A percentile compares a stretch with the other conserved stretches of the same genome.
These are phyloP conservation scores for Phymatotrichopsis omnivora DNA, from an alignment of 2,329 filamentous ascomycete species.

Conservation along the genomic window DNA sequence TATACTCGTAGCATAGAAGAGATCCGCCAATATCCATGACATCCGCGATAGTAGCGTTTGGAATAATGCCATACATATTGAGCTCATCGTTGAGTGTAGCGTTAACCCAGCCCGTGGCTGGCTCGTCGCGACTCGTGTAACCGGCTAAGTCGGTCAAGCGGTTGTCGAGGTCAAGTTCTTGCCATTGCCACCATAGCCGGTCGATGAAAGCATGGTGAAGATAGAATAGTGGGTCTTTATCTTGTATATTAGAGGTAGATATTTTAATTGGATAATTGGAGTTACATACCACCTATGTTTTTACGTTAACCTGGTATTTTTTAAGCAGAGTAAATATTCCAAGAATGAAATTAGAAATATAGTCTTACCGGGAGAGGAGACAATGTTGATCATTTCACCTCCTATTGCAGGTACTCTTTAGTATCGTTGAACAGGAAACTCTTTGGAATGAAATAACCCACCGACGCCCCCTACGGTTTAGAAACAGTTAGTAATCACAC, in stretches of 20 bases:
- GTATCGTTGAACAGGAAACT: too few relatives aligned
- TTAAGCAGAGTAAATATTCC: too few relatives aligned
- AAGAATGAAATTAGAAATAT: too few relatives aligned
- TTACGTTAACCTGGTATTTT: too few relatives aligned
- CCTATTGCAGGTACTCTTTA: too few relatives aligned
- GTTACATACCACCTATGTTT: too few relatives aligned
- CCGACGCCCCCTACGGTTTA: too few relatives aligned
- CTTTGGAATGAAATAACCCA: too few relatives aligned
- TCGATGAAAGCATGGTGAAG: slow-evolving; percentile 33
- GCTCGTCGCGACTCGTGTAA: slow-evolving; percentile 9
- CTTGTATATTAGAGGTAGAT: too few relatives aligned
- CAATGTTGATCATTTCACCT: slow-evolving; percentile 1
- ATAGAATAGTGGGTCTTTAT: slow-evolving; percentile 34
- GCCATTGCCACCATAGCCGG: slow-evolving; percentile 34
- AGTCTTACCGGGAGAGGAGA: slow-evolving; percentile 35
- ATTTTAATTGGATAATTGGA: too few relatives aligned
- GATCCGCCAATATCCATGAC: slow-evolving; percentile 32
- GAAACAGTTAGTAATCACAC: too few relatives aligned
- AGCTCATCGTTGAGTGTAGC: slow-evolving; percentile 31
- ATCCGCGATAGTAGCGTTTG: slow-evolving; percentile 28
- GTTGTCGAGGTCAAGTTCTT: slow-evolving; percentile 17
- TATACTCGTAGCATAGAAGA: slow-evolving; percentile 31
- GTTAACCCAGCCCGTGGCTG: slow-evolving; percentile 11
- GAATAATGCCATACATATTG: slow-evolving; percentile 31
- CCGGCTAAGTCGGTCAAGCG: slow-evolving; percentile 16